Evolutionary conservation across 345 rosid genomes (phyloP).

Genomic region (Brassica nigra): DNA sequence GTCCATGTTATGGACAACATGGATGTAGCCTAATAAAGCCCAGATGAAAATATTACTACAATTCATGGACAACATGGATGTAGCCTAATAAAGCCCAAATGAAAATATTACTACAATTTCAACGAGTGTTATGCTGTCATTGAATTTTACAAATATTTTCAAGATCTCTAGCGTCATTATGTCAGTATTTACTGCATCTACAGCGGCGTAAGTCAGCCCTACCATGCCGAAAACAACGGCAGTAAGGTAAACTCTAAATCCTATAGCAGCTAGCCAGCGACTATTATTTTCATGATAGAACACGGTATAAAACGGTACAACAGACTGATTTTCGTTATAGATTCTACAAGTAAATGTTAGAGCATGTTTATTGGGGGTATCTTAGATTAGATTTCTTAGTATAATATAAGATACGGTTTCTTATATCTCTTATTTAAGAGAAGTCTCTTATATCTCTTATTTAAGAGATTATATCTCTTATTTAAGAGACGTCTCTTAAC

Average conservation of each 20-base stretch:
- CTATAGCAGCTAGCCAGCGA: not conserved
- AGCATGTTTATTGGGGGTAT: too few species aligned
- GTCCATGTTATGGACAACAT: not conserved
- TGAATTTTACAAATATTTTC: too few species aligned
- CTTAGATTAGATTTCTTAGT: too few species aligned
- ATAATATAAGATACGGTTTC: too few species aligned
- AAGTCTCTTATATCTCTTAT: too few species aligned
- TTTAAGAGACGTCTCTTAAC: too few species aligned
- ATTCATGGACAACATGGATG: not conserved
- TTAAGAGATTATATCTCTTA: too few species aligned
- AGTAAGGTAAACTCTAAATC: slow-evolving; percentile 48
- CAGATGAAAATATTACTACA: not conserved
- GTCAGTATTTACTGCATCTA: slow-evolving; percentile 52
- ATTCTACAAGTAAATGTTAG: not conserved
- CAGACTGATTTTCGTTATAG: not conserved
- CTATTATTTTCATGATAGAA: not conserved
- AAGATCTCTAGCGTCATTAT: too few species aligned
- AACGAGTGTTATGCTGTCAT: not conserved
- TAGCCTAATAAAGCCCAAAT: not conserved
- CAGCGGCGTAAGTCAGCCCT: slow-evolving; percentile 83
- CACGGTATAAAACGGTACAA: not conserved
- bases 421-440: too few species aligned
- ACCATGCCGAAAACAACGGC: slow-evolving; percentile 83
- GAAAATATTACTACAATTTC: too few species aligned
- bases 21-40: not conserved